Percentiles rank a stretch among this genome's conserved stretches.
Conservation (phyloP, 176 grass and related monocot species). For the Ampelocalamus luodianensis region DNA sequence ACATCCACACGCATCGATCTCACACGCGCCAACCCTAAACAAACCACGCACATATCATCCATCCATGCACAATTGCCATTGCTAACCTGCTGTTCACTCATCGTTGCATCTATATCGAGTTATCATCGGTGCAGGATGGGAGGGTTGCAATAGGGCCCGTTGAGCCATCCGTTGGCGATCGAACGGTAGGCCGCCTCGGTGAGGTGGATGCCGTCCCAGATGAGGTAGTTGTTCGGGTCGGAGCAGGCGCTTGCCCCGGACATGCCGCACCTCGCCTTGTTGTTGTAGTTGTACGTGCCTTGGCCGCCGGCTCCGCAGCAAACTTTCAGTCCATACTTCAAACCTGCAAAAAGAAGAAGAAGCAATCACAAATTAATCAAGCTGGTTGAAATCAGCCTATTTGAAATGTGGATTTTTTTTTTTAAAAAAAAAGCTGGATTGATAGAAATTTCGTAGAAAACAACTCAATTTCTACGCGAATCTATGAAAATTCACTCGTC, state of each 20-base stretch:
- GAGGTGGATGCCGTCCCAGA: conserved; percentile 87
- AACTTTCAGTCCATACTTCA: conserved; percentile 53
- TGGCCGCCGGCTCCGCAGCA: conserved; percentile 66
- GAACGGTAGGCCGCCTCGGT: conserved; percentile 75
- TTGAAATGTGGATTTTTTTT: no score
- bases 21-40: neutral
- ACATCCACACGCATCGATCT: neutral
- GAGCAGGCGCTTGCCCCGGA: conserved; percentile 51
- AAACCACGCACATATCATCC: neutral
- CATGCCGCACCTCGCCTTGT: conserved; percentile 64
- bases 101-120: no score
- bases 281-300: conserved; percentile 74
- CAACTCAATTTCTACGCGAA: neutral
- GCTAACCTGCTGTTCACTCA: neutral
- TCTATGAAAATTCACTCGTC: neutral
- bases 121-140: conserved; percentile 46
- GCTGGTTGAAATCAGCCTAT: no score
- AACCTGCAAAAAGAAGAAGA: neutral
- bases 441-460: no score
- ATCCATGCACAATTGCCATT: neutral
- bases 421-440: no score
- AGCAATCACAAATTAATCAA: neutral
- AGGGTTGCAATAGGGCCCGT: conserved; percentile 68
- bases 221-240: conserved; percentile 58
- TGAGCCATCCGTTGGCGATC: conserved; percentile 73